A percentile compares a stretch with the other conserved stretches of the same genome.
Conservation (phyloP, 78 protist species). For the Pigoraptor vietnamica region DNA sequence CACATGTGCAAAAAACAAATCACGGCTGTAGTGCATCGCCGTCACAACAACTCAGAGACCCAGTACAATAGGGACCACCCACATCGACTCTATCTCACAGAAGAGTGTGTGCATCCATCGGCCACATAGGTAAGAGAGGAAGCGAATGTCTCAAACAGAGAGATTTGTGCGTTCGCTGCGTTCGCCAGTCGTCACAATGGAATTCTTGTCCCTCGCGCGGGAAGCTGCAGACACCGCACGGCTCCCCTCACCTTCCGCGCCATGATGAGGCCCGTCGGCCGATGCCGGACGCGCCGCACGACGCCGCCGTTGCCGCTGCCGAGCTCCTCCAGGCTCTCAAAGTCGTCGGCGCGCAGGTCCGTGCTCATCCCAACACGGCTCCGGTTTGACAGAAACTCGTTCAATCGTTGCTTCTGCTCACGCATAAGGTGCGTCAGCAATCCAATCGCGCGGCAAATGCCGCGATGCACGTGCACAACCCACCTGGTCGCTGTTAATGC, state of each 20-base stretch:
- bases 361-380: background rate
- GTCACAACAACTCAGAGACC: no score
- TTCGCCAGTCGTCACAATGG: no score
- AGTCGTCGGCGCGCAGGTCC: background rate
- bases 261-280: conserved; percentile 6
- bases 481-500: background rate
- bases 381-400: background rate
- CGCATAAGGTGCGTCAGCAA: background rate
- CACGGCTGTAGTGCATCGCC: no score
- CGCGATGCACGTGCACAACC: background rate
- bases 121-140: no score
- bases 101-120: no score
- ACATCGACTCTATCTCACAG: no score
- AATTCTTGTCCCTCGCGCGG: background rate
- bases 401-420: background rate
- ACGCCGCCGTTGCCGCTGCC: conserved; percentile 15
- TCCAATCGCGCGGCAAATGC: background rate
- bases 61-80: no score
- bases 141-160: no score
- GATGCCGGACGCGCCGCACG: background rate
- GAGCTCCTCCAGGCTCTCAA: background rate
- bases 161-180: no score
- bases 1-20: no score
- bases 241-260: conserved; percentile 4
- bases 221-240: background rate